phyloP scores from a whole-genome alignment of 805 yeast species.

The Candida parachauliodes region DNA sequence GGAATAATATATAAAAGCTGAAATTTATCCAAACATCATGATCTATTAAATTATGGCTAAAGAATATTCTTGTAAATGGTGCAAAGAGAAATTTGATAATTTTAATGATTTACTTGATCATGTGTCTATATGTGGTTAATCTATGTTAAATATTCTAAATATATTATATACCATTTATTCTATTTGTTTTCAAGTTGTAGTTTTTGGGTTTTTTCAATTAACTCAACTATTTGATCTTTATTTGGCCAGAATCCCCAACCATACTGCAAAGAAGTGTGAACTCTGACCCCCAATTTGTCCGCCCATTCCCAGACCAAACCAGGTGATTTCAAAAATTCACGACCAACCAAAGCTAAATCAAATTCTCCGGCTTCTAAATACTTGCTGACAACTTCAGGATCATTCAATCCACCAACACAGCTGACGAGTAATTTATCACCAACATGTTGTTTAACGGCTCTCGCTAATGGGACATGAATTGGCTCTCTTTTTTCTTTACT shows the following conservation, averaged over 20 bases:
- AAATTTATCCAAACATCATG: too few relatives aligned
- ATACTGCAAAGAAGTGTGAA: conserved; percentile 30
- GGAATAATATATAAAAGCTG: too few relatives aligned
- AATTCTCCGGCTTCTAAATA: conserved; percentile 40
- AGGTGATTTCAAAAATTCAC: conserved; percentile 45
- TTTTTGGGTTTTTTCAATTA: conserved; percentile 14
- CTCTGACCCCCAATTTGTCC: conserved; percentile 40
- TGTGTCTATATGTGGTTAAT: not conserved
- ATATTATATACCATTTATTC: not conserved
- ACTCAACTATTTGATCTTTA: conserved; percentile 15
- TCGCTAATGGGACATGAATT: conserved; percentile 38
- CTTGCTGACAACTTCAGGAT: conserved; percentile 33
- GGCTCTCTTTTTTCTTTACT: conserved; percentile 18
- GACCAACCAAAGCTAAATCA: conserved; percentile 48
- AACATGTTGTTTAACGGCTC: conserved; percentile 39
- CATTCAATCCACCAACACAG: conserved; percentile 43
- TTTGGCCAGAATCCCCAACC: conserved; percentile 20
- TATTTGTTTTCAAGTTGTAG: conserved; percentile 1
- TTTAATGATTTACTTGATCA: conserved; percentile 1
- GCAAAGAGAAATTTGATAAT: not conserved
- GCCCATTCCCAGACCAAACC: conserved; percentile 51
- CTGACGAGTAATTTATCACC: conserved; percentile 43
- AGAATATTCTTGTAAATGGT: not conserved
- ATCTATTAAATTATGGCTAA: not conserved
- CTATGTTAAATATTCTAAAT: too few relatives aligned